Conservation (phyloP, 768 basidiomycete species). For the Tremella mesenterica region DNA sequence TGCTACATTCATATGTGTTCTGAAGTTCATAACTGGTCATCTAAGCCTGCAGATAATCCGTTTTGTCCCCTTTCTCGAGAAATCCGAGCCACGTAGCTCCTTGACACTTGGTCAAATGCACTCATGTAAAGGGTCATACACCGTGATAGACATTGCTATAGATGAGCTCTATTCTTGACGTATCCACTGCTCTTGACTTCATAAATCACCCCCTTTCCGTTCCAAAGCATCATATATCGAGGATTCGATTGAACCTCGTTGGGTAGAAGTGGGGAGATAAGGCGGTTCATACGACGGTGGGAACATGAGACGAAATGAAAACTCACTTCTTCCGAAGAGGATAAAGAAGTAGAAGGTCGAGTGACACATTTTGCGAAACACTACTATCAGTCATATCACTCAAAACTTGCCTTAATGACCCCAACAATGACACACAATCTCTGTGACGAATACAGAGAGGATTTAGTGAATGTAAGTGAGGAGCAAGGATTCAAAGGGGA, state of each 20-base stretch:
- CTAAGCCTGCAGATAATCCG: background rate
- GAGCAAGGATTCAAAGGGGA: no score
- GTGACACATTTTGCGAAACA: conserved; percentile 43
- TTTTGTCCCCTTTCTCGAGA: conserved; percentile 25
- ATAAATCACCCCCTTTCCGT: background rate
- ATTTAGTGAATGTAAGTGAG: no score
- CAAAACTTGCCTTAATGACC: no score
- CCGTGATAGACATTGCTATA: conserved; percentile 38
- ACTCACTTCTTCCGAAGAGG: conserved; percentile 40
- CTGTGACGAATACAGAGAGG: no score
- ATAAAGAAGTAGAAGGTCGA: conserved; percentile 34
- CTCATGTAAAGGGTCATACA: conserved; percentile 44
- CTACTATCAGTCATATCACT: conserved; percentile 13
- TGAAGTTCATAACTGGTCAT: background rate
- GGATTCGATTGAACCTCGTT: background rate
- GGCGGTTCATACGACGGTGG: no score
- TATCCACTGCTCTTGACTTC: background rate
- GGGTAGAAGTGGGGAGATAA: background rate
- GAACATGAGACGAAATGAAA: background rate
- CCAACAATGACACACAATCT: no score
- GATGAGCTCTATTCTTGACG: background rate
- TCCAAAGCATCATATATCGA: background rate
- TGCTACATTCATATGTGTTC: background rate
- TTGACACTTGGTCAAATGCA: conserved; percentile 43
- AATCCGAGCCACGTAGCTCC: conserved; percentile 38